Evolutionary conservation across 306 rosid genomes (phyloP), one percentile per base, ranked within the genome.

Genomic region (Sechiopsis laciniata): DNA sequence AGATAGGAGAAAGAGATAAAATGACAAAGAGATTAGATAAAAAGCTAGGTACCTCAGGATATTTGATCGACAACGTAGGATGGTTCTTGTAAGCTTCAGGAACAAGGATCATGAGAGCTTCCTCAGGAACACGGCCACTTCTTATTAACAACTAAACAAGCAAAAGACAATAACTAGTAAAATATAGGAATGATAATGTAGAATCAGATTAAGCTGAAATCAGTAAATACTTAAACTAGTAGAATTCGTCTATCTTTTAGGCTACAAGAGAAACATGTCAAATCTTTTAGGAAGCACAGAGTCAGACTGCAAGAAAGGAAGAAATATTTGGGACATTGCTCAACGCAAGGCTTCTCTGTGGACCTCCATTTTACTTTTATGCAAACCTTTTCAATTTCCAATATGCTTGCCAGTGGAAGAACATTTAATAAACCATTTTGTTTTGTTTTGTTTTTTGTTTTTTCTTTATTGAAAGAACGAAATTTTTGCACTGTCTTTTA

Each of bases 1-100:
- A 42, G 58, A 53, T 48, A 42, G 21, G 73, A 7, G 20, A 48
- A 46, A 67, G 55, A 13, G 40, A 68, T 14, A 60, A 6, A 70
- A 52, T 24, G 73, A 42, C 56, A 72, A 53, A 32, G 61, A 5
- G 11, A 72, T 0, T 17, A 16, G 8, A 53, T 6, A 29, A 55
- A 72, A 56, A 63, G 74, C 40, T 29, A 63, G 70, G 32, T 86
- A 90, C 98, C 99, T 94, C 99, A 15, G 99, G 99, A 74, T 94
- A 94, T 80, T 94, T 94, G 79, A 87, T 87, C 73, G 77, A 32
- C 84, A 94, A 78, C 53, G 99, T 94, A 68, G 99, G 99, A 80
- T 94, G 99, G 66, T 94, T 91, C 74, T 94, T 91, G 83, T 94
- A 94, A 57, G 95, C 99, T 88, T 94, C 99, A 10, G 99, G 99